Evolutionary conservation across 495 filamentous ascomycete species (phyloP).

Genomic region (Cudoniella acicularis): DNA sequence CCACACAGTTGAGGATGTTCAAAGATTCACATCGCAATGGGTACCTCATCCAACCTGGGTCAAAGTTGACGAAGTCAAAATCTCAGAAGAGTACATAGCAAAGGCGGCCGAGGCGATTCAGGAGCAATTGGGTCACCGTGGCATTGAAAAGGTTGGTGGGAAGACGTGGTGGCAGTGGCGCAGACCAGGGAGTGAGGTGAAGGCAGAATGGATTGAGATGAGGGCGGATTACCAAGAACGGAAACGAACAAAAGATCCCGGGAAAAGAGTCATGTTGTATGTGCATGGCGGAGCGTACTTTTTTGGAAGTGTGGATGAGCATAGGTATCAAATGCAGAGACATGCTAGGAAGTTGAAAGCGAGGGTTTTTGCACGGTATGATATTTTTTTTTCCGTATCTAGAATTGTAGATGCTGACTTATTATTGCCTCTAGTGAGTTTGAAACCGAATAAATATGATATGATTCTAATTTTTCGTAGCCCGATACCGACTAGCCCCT

Average conservation of each 20-base stretch:
- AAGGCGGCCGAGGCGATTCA: slow-evolving; percentile 59
- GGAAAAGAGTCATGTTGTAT: slow-evolving; percentile 85
- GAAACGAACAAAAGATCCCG: slow-evolving; percentile 51
- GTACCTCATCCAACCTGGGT: slow-evolving; percentile 90
- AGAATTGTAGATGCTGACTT: slow-evolving; percentile 4
- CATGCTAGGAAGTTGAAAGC: slow-evolving; percentile 92
- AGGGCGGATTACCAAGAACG: slow-evolving; percentile 70
- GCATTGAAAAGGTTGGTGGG: slow-evolving; percentile 72
- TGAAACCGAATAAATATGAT: background rate
- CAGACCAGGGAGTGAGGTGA: slow-evolving; percentile 51
- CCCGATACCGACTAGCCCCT: slow-evolving; percentile 81
- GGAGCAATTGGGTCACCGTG: slow-evolving; percentile 70
- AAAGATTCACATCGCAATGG: slow-evolving; percentile 85
- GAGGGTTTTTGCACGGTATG: slow-evolving; percentile 72
- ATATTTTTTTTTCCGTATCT: slow-evolving; percentile 5
- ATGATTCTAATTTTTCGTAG: slow-evolving; percentile 25
- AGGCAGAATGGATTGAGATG: slow-evolving; percentile 97
- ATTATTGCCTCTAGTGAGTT: slow-evolving; percentile 18
- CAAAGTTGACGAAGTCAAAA: slow-evolving; percentile 65
- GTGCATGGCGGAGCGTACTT: slow-evolving; percentile 71
- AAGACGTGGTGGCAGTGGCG: slow-evolving; percentile 96
- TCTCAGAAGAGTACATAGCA: slow-evolving; percentile 57
- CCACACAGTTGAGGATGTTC: slow-evolving; percentile 87
- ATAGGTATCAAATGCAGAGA: slow-evolving; percentile 92
- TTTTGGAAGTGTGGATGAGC: slow-evolving; percentile 91